These are phyloP conservation scores for Fusarium ramigenum DNA, from an alignment of 2,329 filamentous ascomycete species.

Conservation along the genomic window DNA sequence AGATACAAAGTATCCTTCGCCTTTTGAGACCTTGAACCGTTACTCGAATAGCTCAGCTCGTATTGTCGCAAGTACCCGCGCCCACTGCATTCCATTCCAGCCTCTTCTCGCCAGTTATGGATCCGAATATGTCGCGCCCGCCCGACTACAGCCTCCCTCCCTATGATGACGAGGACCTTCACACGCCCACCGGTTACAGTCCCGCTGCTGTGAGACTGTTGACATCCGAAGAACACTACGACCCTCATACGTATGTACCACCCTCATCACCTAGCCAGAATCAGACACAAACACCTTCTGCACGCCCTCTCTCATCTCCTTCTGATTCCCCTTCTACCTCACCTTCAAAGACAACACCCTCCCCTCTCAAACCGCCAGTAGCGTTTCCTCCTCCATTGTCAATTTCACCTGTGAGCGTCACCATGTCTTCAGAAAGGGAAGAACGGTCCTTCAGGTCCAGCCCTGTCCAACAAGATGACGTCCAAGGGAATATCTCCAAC, in stretches of 20 bases:
- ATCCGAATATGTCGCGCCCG: conserved; percentile 60
- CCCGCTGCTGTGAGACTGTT: conserved; percentile 67
- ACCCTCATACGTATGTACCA: conserved; percentile 65
- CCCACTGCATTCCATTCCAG: conserved; percentile 48
- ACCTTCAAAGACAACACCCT: conserved; percentile 18
- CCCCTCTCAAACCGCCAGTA: conserved; percentile 27
- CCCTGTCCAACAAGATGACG: conserved; percentile 11
- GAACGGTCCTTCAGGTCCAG: background rate
- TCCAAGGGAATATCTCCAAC: background rate
- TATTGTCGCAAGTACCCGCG: conserved; percentile 31
- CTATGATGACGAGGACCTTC: conserved; percentile 63
- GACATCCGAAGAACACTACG: conserved; percentile 68
- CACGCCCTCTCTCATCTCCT: conserved; percentile 3
- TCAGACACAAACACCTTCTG: conserved; percentile 8
- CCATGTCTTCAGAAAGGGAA: conserved; percentile 19
- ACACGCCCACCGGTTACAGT: conserved; percentile 58
- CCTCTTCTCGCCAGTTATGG: conserved; percentile 51
- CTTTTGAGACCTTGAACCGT: conserved; percentile 9
- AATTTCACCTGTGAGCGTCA: conserved; percentile 5
- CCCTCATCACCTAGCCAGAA: conserved; percentile 21
- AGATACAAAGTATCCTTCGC: conserved; percentile 16
- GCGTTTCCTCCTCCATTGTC: conserved; percentile 22
- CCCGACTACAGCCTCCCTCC: conserved; percentile 66
- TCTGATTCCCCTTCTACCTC: conserved; percentile 5
- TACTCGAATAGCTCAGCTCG: conserved; percentile 8